Evolutionary conservation across 2,329 filamentous ascomycete genomes (phyloP).

Genomic region (Lasiodiplodia hormozganensis): DNA sequence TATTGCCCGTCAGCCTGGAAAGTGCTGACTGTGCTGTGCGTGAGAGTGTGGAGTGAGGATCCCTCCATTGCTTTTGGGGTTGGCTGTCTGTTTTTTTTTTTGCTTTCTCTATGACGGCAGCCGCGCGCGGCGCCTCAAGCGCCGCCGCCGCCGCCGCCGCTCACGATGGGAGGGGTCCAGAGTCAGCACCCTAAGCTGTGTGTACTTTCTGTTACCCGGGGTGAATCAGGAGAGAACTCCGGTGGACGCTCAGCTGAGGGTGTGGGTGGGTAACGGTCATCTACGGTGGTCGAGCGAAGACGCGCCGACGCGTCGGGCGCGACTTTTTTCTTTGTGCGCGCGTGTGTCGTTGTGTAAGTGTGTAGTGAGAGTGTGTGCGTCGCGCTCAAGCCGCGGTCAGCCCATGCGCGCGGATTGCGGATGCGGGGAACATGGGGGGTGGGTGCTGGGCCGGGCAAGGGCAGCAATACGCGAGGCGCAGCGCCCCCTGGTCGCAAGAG

Average conservation of each 20-base stretch:
- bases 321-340: neutral
- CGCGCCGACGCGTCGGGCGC: neutral
- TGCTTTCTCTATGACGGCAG: neutral
- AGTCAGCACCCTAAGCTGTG: neutral
- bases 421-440: constrained; percentile 21
- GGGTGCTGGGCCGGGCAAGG: neutral
- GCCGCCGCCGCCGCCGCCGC: neutral
- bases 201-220: neutral
- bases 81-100: neutral
- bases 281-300: neutral
- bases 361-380: neutral
- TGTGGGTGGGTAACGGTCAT: constrained; percentile 1
- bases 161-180: neutral
- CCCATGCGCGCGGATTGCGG: constrained; percentile 12
- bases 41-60: neutral
- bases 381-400: constrained; percentile 21
- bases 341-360: neutral
- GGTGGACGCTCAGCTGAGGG: neutral
- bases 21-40: constrained; percentile 6
- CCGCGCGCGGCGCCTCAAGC: neutral
- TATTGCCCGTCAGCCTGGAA: constrained; percentile 1
- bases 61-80: neutral
- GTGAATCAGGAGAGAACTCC: neutral
- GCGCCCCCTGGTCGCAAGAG: neutral
- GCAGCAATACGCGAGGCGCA: constrained; percentile 17